Base-by-base conservation (phyloP, 768 basidiomycete genomes). In the Auricularia cornea region DNA sequence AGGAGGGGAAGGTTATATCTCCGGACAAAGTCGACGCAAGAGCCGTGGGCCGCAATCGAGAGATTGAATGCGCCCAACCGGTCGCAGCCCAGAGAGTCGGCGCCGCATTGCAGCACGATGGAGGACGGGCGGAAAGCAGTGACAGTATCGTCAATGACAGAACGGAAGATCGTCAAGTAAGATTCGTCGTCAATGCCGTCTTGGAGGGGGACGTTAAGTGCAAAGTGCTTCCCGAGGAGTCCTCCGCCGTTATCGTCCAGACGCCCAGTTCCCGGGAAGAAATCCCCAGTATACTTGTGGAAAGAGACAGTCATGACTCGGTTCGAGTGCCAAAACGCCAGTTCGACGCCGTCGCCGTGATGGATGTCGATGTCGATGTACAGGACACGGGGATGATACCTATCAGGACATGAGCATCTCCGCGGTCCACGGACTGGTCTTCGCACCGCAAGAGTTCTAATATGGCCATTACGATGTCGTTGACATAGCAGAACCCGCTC, bases 331-430 rank as follows among this genome's bases (percentile, higher is more conserved):
- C 96, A 99, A 75, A 99, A 98, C 0, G 96, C 97, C 65, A 96
- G 89, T 71, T 99, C 94, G 2, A 99, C 97, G 28, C 96, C 96
- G 70, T 99, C 96, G 8, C 96, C 96, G 68, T 99, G 96, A 73
- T 99, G 96, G 62, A 98, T 98, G 71, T 99, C 96, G 67, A 99
- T 99, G 77, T 99, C 96, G 68, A 99, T 94, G 73, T 99, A 99
- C 8, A 99, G 80, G 3, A 99, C 96, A 20, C 96, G 87, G 6
- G 96, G 89, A 68, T 94, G 91, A 70, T 90, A 88, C 72, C 96
- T 98, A 65, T 31, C 30, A 59, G n/a, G 29, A 60, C 33, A 30
- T 65, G 31, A 66, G 66, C 38, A n/a, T 29, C 23, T 61, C 14
- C 51, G 1, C 6, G 2, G 16, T 52, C 11, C 2, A 16, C 23